Base-by-base conservation (phyloP, 768 basidiomycete species). In the Boletus insuetus region DNA sequence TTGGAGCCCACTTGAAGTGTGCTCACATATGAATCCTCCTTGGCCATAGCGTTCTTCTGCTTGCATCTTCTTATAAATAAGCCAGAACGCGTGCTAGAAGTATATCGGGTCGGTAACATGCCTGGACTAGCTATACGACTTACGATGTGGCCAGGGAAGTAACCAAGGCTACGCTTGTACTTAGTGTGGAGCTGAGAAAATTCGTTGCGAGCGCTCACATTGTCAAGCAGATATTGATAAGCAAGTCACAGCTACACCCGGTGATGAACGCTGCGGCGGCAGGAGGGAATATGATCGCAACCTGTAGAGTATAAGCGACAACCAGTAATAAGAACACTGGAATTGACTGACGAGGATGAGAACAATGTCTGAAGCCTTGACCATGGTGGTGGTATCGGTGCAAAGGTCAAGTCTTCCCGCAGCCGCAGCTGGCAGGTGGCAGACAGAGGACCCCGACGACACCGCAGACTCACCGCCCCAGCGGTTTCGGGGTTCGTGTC, bases 1-100 rank as follows among this genome's bases (percentile, higher is more conserved):
- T n/a, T 4, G 11, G 49, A 7, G 32, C 37, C 4, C 3, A 14
- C 6, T n/a, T 2, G n/a, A 12, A n/a, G 38, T 42, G 29, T 10
- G 79, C 91, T 65, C 65, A 91, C 91, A 94, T 49, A 77, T 70
- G 75, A 84, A 94, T 32, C 87, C 87, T 19, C 89, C 90, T 6
- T 67, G 72, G 13, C 92, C 92, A 64, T 90, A 95, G 40, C 77
- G 79, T 63, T 91, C 90, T 63, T 91, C 89, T 0, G 91, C 93
- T 63, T 89, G 79, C 80, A 92, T 92, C 80, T 87, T 89, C 80
- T 80, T 87, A 75, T 93, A 93, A 53, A 94, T 92, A 49, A 95
- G 79, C 88, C 88, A 93, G 75, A 93, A 92, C 2, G 90, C 88
- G 66, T 94, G 91, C 82, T 82, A 49, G 6, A 35, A 42, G 39